A percentile compares a stretch with the other conserved stretches of the same genome.
Conservation (phyloP, 148 eudicot species). For the Salicornia ramosissima region DNA sequence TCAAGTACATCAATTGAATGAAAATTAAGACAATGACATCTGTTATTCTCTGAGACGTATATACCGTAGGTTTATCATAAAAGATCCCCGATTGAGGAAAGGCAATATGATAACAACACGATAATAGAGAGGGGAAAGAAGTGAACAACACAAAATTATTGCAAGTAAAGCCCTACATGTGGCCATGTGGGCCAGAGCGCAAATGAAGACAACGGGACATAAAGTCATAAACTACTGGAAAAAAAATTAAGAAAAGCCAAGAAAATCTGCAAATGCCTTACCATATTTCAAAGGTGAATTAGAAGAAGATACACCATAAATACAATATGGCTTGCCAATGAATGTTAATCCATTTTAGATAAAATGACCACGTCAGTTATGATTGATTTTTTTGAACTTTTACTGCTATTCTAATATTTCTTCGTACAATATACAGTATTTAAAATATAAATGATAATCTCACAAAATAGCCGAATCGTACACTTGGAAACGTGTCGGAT, state of each 20-base stretch:
- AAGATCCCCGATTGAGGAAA: neutral
- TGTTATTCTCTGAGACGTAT: neutral
- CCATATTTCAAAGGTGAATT: neutral
- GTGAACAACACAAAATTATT: neutral
- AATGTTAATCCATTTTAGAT: neutral
- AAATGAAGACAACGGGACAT: neutral
- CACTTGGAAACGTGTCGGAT: no score
- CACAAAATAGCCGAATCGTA: no score
- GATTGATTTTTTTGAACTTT: neutral
- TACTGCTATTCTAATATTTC: neutral
- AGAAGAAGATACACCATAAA: neutral
- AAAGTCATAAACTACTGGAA: neutral
- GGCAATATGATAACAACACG: slow-evolving; percentile 2
- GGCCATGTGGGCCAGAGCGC: neutral
- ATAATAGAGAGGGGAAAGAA: neutral
- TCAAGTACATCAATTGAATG: neutral
- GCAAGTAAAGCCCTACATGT: no score
- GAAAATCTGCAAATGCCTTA: neutral
- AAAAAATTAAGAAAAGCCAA: neutral
- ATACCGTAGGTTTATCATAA: neutral
- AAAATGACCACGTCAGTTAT: neutral
- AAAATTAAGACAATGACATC: neutral
- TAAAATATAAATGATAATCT: no score
- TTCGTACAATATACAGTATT: no score
- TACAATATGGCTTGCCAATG: neutral